Base-by-base conservation (phyloP, 345 rosid species). In the Eucalyptus cloeziana region DNA sequence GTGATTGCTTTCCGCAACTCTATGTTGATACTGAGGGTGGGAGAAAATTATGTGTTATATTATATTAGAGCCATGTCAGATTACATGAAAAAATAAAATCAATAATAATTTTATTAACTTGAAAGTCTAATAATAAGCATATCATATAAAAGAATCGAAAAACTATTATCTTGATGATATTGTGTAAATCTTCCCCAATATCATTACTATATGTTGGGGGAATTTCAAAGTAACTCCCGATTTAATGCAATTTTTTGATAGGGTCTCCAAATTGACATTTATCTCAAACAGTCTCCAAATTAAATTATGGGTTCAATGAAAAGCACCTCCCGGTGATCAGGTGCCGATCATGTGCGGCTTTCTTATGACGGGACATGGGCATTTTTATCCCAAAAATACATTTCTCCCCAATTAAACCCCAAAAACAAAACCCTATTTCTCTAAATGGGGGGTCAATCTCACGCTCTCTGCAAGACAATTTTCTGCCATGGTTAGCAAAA, bases 141-240 rank as follows among this genome's bases (percentile, higher is more conserved):
- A 7, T n/a, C 10, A 0, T n/a, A 0, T 30, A 64, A 64, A 30
- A 64, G 71, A 30, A 64, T 13, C 7, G 3, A 19, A n/a, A 17
- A 30, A 64, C 19, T 64, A n/a, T 64, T 64, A 64, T 30, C 71
- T 7, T 13, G 33, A 19, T 6, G 33, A 58, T 25, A 11, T 25
- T 5, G 25, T 4, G 17, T 30, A 7, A 62, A 3, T 30, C 16
- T 30, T 7, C 71, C 5, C 33, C 8, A 6, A 27, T 62, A 62
- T 62, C 33, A 27, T 62, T 13, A 62, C 15, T 13, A 30, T 62
- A 3, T 13, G 16, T 12, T 13, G 33, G 17, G 33, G 17, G 16
- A 62, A 30, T 30, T 62, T 30, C 71, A 13, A 62, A 6, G 8
- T 30, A 30, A 2, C 33, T 62, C 33, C 5, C 8, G 2, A 30